Percentiles rank a stretch among this genome's conserved stretches.
Conservation (phyloP, 768 basidiomycete species). For the Mrakia hoshinonis region DNA sequence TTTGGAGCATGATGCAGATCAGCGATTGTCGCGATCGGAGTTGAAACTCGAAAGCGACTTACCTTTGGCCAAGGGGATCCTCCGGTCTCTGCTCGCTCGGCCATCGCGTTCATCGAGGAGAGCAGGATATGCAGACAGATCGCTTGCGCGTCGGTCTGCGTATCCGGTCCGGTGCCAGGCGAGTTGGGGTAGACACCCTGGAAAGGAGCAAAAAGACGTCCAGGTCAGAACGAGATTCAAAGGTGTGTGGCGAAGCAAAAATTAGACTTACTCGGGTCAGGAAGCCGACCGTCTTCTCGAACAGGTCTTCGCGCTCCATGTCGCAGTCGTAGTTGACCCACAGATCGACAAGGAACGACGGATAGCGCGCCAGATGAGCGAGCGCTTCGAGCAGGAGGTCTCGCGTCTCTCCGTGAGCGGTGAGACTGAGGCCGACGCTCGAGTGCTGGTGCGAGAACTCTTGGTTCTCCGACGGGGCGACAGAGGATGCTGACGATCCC, state of each 20-base stretch:
- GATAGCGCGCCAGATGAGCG: slow-evolving; percentile 65
- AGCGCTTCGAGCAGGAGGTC: slow-evolving; percentile 85
- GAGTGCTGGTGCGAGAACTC: slow-evolving; percentile 33
- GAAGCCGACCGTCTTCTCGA: slow-evolving; percentile 80
- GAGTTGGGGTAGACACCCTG: slow-evolving; percentile 74
- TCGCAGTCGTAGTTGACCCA: slow-evolving; percentile 97
- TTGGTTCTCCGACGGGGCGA: slow-evolving; percentile 42
- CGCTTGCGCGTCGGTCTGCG: slow-evolving; percentile 69
- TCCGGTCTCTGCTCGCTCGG: slow-evolving; percentile 50
- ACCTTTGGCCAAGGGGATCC: slow-evolving; percentile 40
- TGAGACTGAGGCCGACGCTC: slow-evolving; percentile 42
- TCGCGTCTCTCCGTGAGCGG: slow-evolving; percentile 76
- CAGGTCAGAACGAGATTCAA: neutral
- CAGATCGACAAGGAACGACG: slow-evolving; percentile 82
- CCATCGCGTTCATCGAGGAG: slow-evolving; percentile 80
- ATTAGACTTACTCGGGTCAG: slow-evolving; percentile 56
- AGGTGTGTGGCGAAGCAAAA: neutral
- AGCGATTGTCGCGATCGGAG: neutral
- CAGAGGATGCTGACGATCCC: slow-evolving; percentile 34
- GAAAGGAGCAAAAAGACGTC: neutral
- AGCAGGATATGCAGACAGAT: slow-evolving; percentile 81
- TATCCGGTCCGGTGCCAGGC: slow-evolving; percentile 47
- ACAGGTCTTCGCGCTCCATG: slow-evolving; percentile 90
- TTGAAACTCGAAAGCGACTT: neutral
- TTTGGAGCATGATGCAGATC: neutral